Percentiles rank a stretch among this genome's conserved stretches.
Conservation (phyloP, 2,329 filamentous ascomycete species). For the Cyphellophora attinorum region DNA sequence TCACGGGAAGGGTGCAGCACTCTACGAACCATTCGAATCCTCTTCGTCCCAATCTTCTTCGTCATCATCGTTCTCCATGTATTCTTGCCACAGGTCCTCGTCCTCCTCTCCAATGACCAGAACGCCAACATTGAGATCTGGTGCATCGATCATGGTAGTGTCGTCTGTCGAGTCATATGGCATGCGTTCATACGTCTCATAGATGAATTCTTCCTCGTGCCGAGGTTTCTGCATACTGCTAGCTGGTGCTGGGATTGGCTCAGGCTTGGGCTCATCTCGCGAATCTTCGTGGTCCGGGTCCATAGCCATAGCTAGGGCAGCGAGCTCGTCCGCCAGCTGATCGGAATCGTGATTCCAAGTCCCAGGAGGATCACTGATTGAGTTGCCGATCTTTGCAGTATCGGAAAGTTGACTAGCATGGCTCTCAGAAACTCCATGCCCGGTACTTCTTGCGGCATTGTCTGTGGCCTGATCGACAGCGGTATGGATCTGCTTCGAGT, state of each 20-base stretch:
- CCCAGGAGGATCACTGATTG: conserved; percentile 25
- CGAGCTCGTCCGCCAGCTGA: conserved; percentile 30
- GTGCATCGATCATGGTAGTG: conserved; percentile 12
- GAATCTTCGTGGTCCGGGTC: conserved; percentile 20
- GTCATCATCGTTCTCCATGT: conserved; percentile 43
- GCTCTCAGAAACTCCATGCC: background rate
- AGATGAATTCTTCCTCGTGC: conserved; percentile 46
- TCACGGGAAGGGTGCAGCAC: too few species aligned
- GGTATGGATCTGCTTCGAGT: background rate
- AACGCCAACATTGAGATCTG: conserved; percentile 27
- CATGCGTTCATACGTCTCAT: conserved; percentile 51
- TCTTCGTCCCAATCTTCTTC: conserved; percentile 49
- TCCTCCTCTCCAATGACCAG: conserved; percentile 42
- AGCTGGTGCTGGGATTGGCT: background rate
- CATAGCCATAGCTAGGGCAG: conserved; percentile 32
- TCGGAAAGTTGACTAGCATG: conserved; percentile 4
- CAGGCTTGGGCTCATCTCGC: background rate
- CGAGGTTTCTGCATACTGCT: background rate
- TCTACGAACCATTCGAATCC: conserved; percentile 46
- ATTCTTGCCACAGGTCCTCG: conserved; percentile 48
- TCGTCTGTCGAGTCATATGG: conserved; percentile 21
- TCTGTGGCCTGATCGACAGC: background rate
- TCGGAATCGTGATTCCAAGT: conserved; percentile 34
- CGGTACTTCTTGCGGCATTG: background rate
- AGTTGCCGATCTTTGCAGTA: conserved; percentile 21